Base-by-base conservation (phyloP, 2,329 filamentous ascomycete genomes). In the Blumeria hordei region DNA sequence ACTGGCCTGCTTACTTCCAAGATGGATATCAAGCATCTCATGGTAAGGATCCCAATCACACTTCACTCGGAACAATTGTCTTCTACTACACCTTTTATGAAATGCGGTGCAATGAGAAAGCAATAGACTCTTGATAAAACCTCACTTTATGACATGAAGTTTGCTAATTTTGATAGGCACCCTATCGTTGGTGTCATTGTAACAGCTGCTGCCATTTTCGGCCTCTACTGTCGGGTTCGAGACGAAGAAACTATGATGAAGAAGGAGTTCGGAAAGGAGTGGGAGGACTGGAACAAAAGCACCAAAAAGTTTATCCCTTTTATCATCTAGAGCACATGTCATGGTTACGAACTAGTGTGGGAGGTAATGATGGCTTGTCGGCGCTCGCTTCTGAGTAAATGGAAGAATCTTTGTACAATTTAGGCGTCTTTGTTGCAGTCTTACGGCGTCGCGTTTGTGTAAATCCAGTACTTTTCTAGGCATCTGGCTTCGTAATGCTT, bases 191-290 rank as follows among this genome's bases (percentile, higher is more conserved):
- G 68, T 16, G 8, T 35, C 5, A 11, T 51, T 51, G 28, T 47
- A 37, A 51, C 37, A 8, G 18, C 44, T 8, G 11, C 35, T 8
- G 50, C 12, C 16, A n/a, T 56, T 33, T 16, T 35, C 11, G 47
- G 33, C 6, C n/a, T 57, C 36, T 11, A 41, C 10, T 3, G 64
- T 61, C 64, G 74, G 28, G 69, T 76, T 0, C 60, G 55, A 35
- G 68, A 76, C 57, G 73, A 76, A 59, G 74, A 78, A 59, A 56
- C 51, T 0, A 74, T 78, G 73, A 57, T 77, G 57, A 65, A 60
- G 53, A 64, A 60, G 4, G 62, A 65, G 14, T 77, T 77, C 64
- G 71, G 72, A 0, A 58, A 60, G 10, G 64, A 71, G 52, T 77
- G 74, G 73, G 69, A 71, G 57, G 59, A 59, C 6, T 76, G 73